Base-by-base conservation (phyloP, 2,329 filamentous ascomycete genomes). In the Diaporthe longicolla region DNA sequence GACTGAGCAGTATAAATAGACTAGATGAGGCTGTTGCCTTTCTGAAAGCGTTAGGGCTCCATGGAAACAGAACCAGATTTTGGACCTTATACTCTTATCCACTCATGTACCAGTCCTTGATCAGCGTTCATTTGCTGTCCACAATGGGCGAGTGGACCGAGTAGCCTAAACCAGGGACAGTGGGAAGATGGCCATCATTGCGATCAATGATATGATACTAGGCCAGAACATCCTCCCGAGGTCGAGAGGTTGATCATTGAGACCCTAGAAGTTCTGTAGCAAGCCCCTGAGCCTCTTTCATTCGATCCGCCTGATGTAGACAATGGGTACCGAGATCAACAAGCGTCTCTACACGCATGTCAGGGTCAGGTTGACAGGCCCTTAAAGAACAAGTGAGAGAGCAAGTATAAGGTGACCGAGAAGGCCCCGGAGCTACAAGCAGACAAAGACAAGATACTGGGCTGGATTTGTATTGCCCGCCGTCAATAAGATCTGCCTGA, bases 301-400 rank as follows among this genome's bases (percentile, higher is more conserved):
- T 15, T 17, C 24, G 6, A 88, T 68, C 79, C 90, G 1, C 85
- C 86, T 0, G 88, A 87, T 6, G 89, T 91, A 1, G 89, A 89
- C 0, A 80, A 84, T 21, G 83, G 87, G 50, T 89, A 90, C 75
- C 86, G 90, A 76, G 89, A 73, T 24, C 43, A 73, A 32, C 57
- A 40, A 15, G 21, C 35, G n/a, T 24, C 21, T 7, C 35, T 59
- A 35, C 40, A 59, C 21, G 17, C n/a, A 6, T 58, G 19, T 13
- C 24, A 19, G 11, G 11, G 19, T 13, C 24, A 19, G 11, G 11
- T n/a, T 7, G 37, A 40, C 1, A 24, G 24, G 19, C 35, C 57
- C 0, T 13, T 35, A 17, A n/a, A 59, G 21, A n/a, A 59, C 15
- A 59, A 2, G 11, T 40, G 57, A 32, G 57, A 59, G n/a, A 59